Evolutionary conservation across 805 yeast species (phyloP), one percentile per base, ranked within the genome.

Genomic region (Ogataea kodamae): DNA sequence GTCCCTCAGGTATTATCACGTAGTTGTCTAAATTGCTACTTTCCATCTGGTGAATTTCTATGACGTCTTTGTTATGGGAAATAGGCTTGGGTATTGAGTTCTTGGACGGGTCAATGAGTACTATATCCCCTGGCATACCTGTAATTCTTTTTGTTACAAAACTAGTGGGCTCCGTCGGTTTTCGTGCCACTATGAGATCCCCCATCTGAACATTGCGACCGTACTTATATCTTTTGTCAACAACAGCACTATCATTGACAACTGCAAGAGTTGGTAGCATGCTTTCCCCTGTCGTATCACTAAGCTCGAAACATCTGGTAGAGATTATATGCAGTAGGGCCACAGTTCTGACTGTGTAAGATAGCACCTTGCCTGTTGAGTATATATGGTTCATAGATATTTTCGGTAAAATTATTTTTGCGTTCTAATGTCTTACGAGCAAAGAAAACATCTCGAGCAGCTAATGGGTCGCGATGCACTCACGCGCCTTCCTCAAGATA

Each of bases 41-140:
- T 18, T 26, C 43, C 6, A 18, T 18, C 3, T 34, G 40, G 25
- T 45, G 46, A 14, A 50, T 48, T 8, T 52, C 52, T 18, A 31
- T 37, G 33, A 22, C 22, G 19, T 34, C 42, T 2, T 38, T 13
- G 9, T 22, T 31, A 5, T 33, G 39, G 14, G 43, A 13, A 7
- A 43, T 32, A 25, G 44, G 30, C 12, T 62, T 57, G 6, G 70
- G 61, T 19, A 74, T 46, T 6, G 77, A 64, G 11, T 74, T 63
- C 37, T 72, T 67, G 25, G 87, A 74, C 9, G 97, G 97, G 54
- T 92, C 97, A 3, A 84, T 68, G 34, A 81, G 56, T 3, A 92
- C 74, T 11, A 79, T 53, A 63, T 90, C 97, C 1, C 97, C 97
- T 0, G 97, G 94, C 95, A 90, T 81, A 0, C 97, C 98, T 0